Evolutionary conservation across 345 rosid species (phyloP).

Genomic region (Abelmoschus esculentus): DNA sequence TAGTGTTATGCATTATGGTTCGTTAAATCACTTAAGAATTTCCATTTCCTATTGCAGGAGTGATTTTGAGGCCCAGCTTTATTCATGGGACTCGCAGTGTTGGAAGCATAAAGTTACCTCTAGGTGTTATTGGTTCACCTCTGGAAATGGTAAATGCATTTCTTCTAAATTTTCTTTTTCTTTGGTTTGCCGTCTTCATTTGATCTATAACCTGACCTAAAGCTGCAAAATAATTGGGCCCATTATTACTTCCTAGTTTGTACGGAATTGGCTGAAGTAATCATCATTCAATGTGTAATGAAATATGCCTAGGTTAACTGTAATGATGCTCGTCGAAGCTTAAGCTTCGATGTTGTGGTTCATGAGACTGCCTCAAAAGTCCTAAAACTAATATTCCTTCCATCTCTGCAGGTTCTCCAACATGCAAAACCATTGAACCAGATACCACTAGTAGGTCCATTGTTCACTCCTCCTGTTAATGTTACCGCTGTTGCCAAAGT

Average conservation of each 20-base stretch:
- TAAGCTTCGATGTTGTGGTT: neutral
- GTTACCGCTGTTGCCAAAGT: slow-evolving; percentile 39
- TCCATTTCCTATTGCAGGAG: slow-evolving; percentile 37
- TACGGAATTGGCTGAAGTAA: too few relatives aligned
- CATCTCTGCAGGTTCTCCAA: slow-evolving; percentile 43
- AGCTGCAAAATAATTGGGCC: too few relatives aligned
- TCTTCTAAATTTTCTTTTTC: neutral
- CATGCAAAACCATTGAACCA: slow-evolving; percentile 54
- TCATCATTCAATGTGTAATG: neutral
- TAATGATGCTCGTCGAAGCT: neutral
- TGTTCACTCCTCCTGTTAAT: slow-evolving; percentile 51
- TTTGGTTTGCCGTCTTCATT: neutral
- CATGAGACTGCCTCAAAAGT: neutral
- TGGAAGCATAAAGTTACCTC: slow-evolving; percentile 74
- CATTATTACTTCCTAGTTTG: too few relatives aligned
- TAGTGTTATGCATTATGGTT: neutral
- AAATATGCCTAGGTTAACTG: neutral
- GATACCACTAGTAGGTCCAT: slow-evolving; percentile 45
- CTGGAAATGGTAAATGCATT: slow-evolving; percentile 63
- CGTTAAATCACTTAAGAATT: neutral
- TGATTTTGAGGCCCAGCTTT: slow-evolving; percentile 91
- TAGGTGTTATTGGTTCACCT: slow-evolving; percentile 73
- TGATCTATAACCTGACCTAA: too few relatives aligned
- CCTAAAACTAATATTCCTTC: neutral
- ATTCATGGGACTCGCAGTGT: slow-evolving; percentile 82